A percentile compares a stretch with the other conserved stretches of the same genome.
These are phyloP conservation scores for Geranium incanum DNA, from an alignment of 441 rosid species.

Conservation along the genomic window DNA sequence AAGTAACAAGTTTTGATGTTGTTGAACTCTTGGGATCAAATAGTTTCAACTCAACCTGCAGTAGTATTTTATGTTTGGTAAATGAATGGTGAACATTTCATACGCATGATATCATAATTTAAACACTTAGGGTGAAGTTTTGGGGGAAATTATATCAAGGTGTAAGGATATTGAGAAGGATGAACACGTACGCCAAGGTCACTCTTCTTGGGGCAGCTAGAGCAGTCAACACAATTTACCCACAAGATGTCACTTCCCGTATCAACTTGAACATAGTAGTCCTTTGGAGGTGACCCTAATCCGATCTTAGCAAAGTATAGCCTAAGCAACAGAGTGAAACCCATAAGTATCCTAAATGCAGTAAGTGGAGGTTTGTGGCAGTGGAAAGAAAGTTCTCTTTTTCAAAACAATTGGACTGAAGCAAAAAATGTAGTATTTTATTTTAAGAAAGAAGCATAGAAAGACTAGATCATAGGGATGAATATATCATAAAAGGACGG, in stretches of 20 bases:
- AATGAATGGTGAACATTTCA: not conserved
- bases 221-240: constrained; percentile 4
- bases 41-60: constrained; percentile 1
- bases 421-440: not conserved
- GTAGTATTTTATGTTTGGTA: not conserved
- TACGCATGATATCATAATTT: not conserved
- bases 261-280: constrained; percentile 5
- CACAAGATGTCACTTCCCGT: constrained; percentile 8
- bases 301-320: not conserved
- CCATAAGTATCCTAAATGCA: not conserved
- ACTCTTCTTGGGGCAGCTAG: constrained; percentile 1
- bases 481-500: not conserved
- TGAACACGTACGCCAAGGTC: not conserved
- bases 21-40: not conserved
- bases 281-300: not conserved
- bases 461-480: not conserved
- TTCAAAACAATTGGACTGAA: not conserved
- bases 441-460: not conserved
- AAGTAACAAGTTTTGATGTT: not conserved
- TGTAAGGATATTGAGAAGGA: not conserved
- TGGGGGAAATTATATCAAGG: not conserved
- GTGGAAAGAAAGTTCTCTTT: not conserved
- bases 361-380: too few relatives aligned
- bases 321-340: not conserved
- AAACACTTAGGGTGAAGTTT: not conserved